phyloP scores from a whole-genome alignment of 495 filamentous ascomycete genomes.

The Cladorrhinum samala region DNA sequence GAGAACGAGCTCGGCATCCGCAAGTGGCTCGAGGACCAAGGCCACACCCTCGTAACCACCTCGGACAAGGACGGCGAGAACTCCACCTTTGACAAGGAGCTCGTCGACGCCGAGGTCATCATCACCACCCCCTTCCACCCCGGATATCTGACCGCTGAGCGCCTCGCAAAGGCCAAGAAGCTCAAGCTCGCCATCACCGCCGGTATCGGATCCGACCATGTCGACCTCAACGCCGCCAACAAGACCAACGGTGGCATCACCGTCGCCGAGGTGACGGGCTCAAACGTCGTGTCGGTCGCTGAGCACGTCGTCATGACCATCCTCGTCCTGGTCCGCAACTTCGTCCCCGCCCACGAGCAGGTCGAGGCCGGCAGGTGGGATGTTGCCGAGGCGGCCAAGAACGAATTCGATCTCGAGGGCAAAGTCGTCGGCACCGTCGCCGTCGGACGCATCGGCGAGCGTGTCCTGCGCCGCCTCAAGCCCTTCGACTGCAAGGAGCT shows the following conservation, averaged over 20 bases:
- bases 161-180: slow-evolving; percentile 96
- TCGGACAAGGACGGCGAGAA: slow-evolving; percentile 91
- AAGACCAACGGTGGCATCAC: slow-evolving; percentile 97
- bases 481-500: slow-evolving; percentile 99
- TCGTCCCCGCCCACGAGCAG: slow-evolving; percentile 94
- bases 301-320: slow-evolving; percentile 99
- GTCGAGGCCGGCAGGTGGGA: slow-evolving; percentile 86
- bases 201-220: slow-evolving; percentile 96
- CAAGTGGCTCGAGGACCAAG: slow-evolving; percentile 93
- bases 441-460: slow-evolving; percentile 96
- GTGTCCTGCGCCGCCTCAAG: slow-evolving; percentile 90
- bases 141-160: slow-evolving; percentile 93
- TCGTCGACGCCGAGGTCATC: slow-evolving; percentile 96
- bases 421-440: slow-evolving; percentile 98
- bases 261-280: slow-evolving; percentile 94
- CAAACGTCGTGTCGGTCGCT: slow-evolving; percentile 83
- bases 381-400: slow-evolving; percentile 92
- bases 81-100: slow-evolving; percentile 89
- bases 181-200: slow-evolving; percentile 95
- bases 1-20: slow-evolving; percentile 97
- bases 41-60: slow-evolving; percentile 93
- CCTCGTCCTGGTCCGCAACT: slow-evolving; percentile 93
- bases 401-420: slow-evolving; percentile 93
- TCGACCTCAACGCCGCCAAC: slow-evolving; percentile 96
- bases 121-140: slow-evolving; percentile 98